Percentiles rank a stretch among this genome's conserved stretches.
phyloP scores from a whole-genome alignment of 768 basidiomycete species.

The Russula griseocarnosa region DNA sequence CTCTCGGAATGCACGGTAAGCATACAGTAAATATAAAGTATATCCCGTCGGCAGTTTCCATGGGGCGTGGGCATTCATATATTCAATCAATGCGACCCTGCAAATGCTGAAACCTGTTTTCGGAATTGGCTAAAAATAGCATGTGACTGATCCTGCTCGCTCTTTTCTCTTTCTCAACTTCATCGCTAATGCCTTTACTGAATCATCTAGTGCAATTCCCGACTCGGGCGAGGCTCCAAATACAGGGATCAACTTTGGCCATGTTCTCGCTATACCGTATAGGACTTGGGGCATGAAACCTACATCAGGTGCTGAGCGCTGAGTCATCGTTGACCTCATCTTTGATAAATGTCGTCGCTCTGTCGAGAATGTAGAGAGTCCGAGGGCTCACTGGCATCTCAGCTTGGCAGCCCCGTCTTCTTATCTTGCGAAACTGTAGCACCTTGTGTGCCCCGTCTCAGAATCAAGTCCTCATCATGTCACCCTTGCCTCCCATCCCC shows the following conservation, averaged over 20 bases:
- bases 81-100: neutral
- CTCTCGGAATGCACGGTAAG: too few relatives aligned
- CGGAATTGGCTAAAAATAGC: too few relatives aligned
- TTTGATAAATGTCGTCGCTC: neutral
- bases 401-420: neutral
- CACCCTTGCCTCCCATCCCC: neutral
- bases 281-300: neutral
- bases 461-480: neutral
- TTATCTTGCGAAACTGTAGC: neutral
- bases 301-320: neutral
- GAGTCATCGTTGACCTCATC: neutral
- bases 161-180: too few relatives aligned
- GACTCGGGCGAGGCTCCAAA: neutral
- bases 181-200: neutral
- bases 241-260: neutral
- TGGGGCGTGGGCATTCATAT: too few relatives aligned
- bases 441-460: neutral
- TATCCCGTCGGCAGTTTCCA: neutral
- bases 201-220: neutral
- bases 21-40: neutral
- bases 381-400: neutral
- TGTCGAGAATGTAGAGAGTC: neutral
- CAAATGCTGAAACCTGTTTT: neutral
- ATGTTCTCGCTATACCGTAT: neutral
- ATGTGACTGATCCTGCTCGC: too few relatives aligned